These are phyloP conservation scores for Maudiozyma saulgeensis DNA, from an alignment of 805 yeast species.

Conservation along the genomic window DNA sequence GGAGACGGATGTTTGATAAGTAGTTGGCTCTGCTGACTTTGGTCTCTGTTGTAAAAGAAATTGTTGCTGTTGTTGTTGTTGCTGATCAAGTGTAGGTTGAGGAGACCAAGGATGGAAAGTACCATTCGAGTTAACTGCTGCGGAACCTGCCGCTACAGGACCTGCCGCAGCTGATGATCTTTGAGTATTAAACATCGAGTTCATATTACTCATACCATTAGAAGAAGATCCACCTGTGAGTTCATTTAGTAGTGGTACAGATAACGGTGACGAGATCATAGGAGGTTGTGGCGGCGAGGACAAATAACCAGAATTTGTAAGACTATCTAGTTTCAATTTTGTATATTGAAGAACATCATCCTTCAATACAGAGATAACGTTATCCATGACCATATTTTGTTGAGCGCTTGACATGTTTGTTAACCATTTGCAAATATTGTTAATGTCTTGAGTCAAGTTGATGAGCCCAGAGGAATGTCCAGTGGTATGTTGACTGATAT, in stretches of 20 bases:
- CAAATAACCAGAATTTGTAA: constrained; percentile 12
- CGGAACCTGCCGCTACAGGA: constrained; percentile 1
- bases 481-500: not conserved
- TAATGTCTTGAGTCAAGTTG: constrained; percentile 42
- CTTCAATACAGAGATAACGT: constrained; percentile 40
- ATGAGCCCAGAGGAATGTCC: not conserved
- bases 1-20: not conserved
- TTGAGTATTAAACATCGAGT: constrained; percentile 10
- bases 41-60: constrained; percentile 24
- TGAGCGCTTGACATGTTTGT: constrained; percentile 42
- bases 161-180: not conserved
- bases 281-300: constrained; percentile 9
- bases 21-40: constrained; percentile 34
- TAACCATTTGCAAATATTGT: constrained; percentile 42
- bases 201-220: constrained; percentile 5
- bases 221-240: not conserved
- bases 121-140: not conserved
- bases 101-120: constrained; percentile 25
- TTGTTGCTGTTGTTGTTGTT: constrained; percentile 22
- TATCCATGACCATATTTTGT: constrained; percentile 44
- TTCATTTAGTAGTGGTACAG: constrained; percentile 7
- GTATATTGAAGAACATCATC: constrained; percentile 44
- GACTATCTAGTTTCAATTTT: constrained; percentile 37
- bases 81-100: constrained; percentile 26
- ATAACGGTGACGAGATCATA: constrained; percentile 20